phyloP scores from a whole-genome alignment of 2,329 filamentous ascomycete species.

The Trichoderma polysporum region DNA sequence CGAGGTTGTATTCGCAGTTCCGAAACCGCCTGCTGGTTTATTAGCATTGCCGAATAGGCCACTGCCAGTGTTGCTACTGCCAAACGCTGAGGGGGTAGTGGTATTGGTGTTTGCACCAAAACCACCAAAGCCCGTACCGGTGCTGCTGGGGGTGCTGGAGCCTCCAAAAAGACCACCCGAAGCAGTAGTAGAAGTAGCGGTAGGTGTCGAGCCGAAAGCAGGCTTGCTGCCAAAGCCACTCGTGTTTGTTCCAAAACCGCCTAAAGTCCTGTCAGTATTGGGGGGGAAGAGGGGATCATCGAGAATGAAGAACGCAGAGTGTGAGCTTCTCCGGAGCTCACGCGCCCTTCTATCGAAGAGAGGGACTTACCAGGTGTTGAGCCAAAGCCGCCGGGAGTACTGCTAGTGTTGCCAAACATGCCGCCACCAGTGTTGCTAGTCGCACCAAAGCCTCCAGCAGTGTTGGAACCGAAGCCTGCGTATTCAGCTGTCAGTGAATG shows the following conservation, averaged over 20 bases:
- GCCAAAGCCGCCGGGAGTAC: constrained; percentile 39
- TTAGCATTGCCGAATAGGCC: constrained; percentile 53
- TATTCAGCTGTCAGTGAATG: constrained; percentile 28
- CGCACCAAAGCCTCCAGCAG: constrained; percentile 45
- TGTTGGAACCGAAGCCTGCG: constrained; percentile 37
- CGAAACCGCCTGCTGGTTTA: constrained; percentile 50
- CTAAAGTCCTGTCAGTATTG: constrained; percentile 26
- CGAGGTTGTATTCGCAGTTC: constrained; percentile 41
- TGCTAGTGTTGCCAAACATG: constrained; percentile 47
- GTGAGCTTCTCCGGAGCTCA: constrained; percentile 20
- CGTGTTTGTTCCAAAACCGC: constrained; percentile 40
- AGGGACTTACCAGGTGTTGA: constrained; percentile 34
- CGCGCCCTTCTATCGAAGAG: constrained; percentile 1
- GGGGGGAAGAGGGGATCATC: background rate
- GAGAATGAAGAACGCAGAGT: constrained; percentile 17
- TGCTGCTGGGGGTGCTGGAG: constrained; percentile 39
- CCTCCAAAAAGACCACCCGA: constrained; percentile 50
- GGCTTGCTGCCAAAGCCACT: constrained; percentile 48
- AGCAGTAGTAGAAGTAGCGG: constrained; percentile 32
- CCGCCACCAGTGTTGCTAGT: constrained; percentile 35
- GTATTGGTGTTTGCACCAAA: constrained; percentile 41
- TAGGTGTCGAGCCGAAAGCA: constrained; percentile 51
- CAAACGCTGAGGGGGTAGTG: constrained; percentile 39
- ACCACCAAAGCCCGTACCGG: constrained; percentile 40
- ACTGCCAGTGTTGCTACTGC: constrained; percentile 37